Percentiles rank a stretch among this genome's conserved stretches.
Evolutionary conservation across 2,329 filamentous ascomycete genomes (phyloP).

Genomic region (Claviceps monticola): DNA sequence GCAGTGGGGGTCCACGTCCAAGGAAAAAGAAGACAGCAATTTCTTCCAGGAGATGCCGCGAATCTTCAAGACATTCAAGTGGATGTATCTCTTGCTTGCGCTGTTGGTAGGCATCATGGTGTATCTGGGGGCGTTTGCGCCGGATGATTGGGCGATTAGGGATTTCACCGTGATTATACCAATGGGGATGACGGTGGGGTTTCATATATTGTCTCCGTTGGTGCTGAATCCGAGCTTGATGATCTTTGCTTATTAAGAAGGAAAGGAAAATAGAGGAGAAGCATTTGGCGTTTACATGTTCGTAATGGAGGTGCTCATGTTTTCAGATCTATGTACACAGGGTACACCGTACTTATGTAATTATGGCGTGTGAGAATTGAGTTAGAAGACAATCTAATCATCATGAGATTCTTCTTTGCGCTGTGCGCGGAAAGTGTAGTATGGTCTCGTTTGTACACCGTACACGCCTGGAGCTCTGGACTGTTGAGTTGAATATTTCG

Average conservation of each 20-base stretch:
- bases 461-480: no score
- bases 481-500: no score
- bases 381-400: no score
- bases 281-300: no score
- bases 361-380: no score
- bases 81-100: slow-evolving; percentile 28
- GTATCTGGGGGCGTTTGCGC: slow-evolving; percentile 30
- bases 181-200: slow-evolving; percentile 26
- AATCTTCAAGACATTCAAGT: slow-evolving; percentile 42
- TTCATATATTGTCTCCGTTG: slow-evolving; percentile 39
- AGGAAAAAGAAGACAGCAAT: slow-evolving; percentile 41
- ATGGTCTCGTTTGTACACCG: no score
- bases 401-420: no score
- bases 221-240: slow-evolving; percentile 49
- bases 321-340: no score
- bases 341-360: no score
- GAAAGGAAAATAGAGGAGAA: neutral
- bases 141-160: slow-evolving; percentile 45
- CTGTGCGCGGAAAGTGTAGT: no score
- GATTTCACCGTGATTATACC: slow-evolving; percentile 45
- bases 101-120: slow-evolving; percentile 36
- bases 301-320: no score
- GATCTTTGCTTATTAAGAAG: slow-evolving; percentile 16
- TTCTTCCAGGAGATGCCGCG: slow-evolving; percentile 43
- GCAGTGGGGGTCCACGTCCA: slow-evolving; percentile 42